Evolutionary conservation across 805 yeast species (phyloP).

Genomic region (Candida lessepsii): DNA sequence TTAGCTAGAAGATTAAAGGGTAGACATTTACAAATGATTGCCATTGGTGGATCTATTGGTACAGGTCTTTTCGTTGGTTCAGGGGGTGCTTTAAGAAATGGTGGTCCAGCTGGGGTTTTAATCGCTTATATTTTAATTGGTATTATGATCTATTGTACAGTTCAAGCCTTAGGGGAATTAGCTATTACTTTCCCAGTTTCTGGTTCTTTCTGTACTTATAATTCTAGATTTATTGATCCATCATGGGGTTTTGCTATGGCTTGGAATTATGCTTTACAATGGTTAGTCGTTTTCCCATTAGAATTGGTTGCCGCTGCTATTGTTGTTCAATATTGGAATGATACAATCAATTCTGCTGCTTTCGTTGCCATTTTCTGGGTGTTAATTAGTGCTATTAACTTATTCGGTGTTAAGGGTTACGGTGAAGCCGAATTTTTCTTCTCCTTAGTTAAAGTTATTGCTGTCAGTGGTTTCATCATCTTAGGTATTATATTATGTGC

Average conservation of each 20-base stretch:
- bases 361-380: slow-evolving; percentile 59
- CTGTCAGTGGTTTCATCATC: slow-evolving; percentile 58
- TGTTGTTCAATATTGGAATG: slow-evolving; percentile 57
- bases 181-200: slow-evolving; percentile 66
- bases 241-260: slow-evolving; percentile 68
- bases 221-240: slow-evolving; percentile 57
- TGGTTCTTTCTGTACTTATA: slow-evolving; percentile 65
- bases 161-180: slow-evolving; percentile 55
- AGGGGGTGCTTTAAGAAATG: slow-evolving; percentile 56
- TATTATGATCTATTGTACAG: slow-evolving; percentile 57
- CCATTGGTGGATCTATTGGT: slow-evolving; percentile 81
- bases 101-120: slow-evolving; percentile 75
- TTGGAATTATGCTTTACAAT: slow-evolving; percentile 51
- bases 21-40: slow-evolving; percentile 68
- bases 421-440: slow-evolving; percentile 67
- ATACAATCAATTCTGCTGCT: slow-evolving; percentile 52
- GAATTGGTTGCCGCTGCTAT: slow-evolving; percentile 62
- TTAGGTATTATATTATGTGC: slow-evolving; percentile 43
- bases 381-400: slow-evolving; percentile 43
- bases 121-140: slow-evolving; percentile 60
- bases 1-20: slow-evolving; percentile 52
- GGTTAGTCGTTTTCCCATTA: slow-evolving; percentile 55
- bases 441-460: slow-evolving; percentile 61
- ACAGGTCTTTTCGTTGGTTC: slow-evolving; percentile 84
- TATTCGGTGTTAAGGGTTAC: slow-evolving; percentile 55